Evolutionary conservation across 306 rosid genomes (phyloP).

Genomic region (Lotus japonicus): DNA sequence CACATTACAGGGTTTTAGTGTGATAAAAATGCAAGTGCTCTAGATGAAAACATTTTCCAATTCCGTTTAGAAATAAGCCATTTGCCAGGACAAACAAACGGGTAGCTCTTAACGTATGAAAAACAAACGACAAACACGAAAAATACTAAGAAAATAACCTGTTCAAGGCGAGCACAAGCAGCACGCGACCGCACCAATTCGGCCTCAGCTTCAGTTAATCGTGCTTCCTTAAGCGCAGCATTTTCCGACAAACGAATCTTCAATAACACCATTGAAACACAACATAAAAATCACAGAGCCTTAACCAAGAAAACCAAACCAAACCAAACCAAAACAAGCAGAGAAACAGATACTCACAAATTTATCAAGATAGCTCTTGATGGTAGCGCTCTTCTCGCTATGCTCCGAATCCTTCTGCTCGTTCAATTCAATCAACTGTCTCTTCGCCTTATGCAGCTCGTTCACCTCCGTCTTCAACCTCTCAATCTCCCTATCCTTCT

Average conservation of each 20-base stretch:
- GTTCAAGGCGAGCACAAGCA: slow-evolving; percentile 58
- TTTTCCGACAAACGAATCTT: slow-evolving; percentile 57
- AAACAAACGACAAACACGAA: slow-evolving; percentile 12
- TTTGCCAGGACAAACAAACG: background rate
- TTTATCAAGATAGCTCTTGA: slow-evolving; percentile 81
- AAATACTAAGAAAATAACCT: slow-evolving; percentile 36
- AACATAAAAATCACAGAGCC: background rate
- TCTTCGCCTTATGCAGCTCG: slow-evolving; percentile 76
- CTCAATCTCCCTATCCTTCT: slow-evolving; percentile 81
- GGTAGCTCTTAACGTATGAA: background rate
- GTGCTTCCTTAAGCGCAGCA: slow-evolving; percentile 75
- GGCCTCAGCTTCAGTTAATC: slow-evolving; percentile 61
- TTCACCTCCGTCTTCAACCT: slow-evolving; percentile 60
- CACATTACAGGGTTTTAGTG: too few species aligned
- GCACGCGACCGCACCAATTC: slow-evolving; percentile 60
- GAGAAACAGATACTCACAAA: slow-evolving; percentile 56
- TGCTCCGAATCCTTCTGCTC: slow-evolving; percentile 65
- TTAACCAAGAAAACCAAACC: background rate
- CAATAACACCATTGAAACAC: slow-evolving; percentile 17
- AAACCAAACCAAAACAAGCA: slow-evolving; percentile 3
- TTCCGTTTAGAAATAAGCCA: too few species aligned
- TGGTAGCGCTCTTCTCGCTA: slow-evolving; percentile 66
- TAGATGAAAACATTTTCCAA: too few species aligned
- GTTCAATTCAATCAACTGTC: slow-evolving; percentile 70
- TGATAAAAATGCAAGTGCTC: too few species aligned